A percentile compares a stretch with the other conserved stretches of the same genome.
Conservation (phyloP, 2,329 filamentous ascomycete species). For the Cordyceps cicadae region DNA sequence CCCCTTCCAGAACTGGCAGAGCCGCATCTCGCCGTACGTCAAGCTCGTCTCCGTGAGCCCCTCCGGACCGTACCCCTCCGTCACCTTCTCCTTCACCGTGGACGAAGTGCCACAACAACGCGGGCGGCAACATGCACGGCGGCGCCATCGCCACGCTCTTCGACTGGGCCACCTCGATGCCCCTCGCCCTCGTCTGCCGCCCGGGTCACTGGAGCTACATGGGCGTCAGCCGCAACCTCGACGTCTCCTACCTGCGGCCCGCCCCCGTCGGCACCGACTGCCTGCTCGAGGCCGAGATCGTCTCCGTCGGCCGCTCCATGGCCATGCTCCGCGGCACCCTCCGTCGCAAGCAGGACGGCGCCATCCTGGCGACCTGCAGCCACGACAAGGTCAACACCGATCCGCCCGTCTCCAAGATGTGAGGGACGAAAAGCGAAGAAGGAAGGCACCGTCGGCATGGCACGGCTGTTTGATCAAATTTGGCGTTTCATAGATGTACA, state of each 20-base stretch:
- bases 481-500: background rate
- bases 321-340: slow-evolving; percentile 47
- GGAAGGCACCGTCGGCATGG: background rate
- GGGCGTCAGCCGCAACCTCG: slow-evolving; percentile 58
- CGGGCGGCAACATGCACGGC: slow-evolving; percentile 48
- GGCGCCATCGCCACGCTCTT: slow-evolving; percentile 59
- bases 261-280: slow-evolving; percentile 43
- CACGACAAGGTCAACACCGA: slow-evolving; percentile 59
- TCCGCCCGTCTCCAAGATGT: slow-evolving; percentile 24
- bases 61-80: slow-evolving; percentile 27
- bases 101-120: slow-evolving; percentile 45
- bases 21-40: slow-evolving; percentile 33
- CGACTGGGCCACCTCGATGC: slow-evolving; percentile 55
- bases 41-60: slow-evolving; percentile 30
- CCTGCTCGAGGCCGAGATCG: slow-evolving; percentile 47
- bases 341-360: slow-evolving; percentile 42
- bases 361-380: slow-evolving; percentile 49
- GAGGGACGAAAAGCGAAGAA: background rate
- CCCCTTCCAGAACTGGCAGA: slow-evolving; percentile 35
- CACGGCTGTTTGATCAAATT: background rate
- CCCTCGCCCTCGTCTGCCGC: slow-evolving; percentile 46
- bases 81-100: slow-evolving; percentile 41
- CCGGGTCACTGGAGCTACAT: slow-evolving; percentile 54
- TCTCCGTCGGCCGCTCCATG: slow-evolving; percentile 49
- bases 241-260: slow-evolving; percentile 59